Conservation (phyloP, 2,329 filamentous ascomycete species). For the Ustulina deusta region DNA sequence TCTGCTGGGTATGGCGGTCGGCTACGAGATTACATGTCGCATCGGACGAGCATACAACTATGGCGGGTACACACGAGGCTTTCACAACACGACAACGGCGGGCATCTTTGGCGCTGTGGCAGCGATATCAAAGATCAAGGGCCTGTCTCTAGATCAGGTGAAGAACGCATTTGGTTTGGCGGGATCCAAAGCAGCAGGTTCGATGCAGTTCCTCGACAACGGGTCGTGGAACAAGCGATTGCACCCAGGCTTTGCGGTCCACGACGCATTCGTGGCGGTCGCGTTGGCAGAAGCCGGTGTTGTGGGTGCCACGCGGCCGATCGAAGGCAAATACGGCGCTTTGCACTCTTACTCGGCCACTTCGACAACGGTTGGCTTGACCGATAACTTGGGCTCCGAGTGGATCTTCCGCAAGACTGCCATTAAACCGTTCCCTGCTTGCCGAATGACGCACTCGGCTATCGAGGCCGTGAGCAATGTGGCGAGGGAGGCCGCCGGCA, state of each 20-base stretch:
- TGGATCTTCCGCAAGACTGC: conserved; percentile 46
- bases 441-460: conserved; percentile 48
- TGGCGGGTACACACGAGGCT: conserved; percentile 45
- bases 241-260: conserved; percentile 48
- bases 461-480: conserved; percentile 45
- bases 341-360: conserved; percentile 43
- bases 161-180: conserved; percentile 46
- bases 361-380: conserved; percentile 35
- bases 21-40: conserved; percentile 48
- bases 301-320: conserved; percentile 40
- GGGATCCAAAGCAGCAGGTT: conserved; percentile 45
- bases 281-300: conserved; percentile 46
- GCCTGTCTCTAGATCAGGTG: conserved; percentile 37
- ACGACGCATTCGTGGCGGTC: conserved; percentile 47
- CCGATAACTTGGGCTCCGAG: conserved; percentile 38
- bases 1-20: conserved; percentile 49
- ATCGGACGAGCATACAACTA: conserved; percentile 43
- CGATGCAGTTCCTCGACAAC: conserved; percentile 51
- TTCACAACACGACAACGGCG: conserved; percentile 48
- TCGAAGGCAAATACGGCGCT: conserved; percentile 46
- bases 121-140: conserved; percentile 44
- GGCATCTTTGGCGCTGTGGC: conserved; percentile 48
- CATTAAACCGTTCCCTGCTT: conserved; percentile 46
- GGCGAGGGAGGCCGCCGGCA: conserved; percentile 25
- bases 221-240: conserved; percentile 49